Conservation (phyloP, 2,329 filamentous ascomycete species). For the Colletotrichum cereale region DNA sequence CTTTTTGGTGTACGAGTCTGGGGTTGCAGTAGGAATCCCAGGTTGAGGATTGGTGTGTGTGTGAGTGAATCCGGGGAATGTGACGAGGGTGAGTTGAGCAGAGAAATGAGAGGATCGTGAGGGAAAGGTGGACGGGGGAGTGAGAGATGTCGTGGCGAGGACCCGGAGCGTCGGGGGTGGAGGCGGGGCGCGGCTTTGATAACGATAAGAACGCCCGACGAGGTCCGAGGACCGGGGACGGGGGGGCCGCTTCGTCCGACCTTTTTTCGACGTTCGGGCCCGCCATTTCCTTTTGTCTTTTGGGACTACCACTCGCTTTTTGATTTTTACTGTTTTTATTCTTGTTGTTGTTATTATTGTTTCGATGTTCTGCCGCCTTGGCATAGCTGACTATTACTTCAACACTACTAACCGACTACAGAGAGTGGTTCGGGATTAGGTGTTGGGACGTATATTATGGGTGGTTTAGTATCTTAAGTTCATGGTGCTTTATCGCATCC, state of each 20-base stretch:
- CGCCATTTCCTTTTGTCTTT: not conserved
- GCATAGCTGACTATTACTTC: too few species aligned
- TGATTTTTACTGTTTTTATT: too few species aligned
- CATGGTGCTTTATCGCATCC: too few species aligned
- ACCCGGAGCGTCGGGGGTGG: not conserved
- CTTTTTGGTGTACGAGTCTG: not conserved
- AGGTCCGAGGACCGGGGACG: slow-evolving; percentile 9
- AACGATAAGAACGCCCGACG: slow-evolving; percentile 14
- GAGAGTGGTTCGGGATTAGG: too few species aligned
- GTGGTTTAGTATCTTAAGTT: too few species aligned
- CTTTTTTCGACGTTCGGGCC: not conserved
- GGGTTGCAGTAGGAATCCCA: not conserved
- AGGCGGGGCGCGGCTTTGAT: slow-evolving; percentile 2
- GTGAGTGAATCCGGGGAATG: not conserved
- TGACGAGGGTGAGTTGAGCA: not conserved
- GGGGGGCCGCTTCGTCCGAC: slow-evolving; percentile 4
- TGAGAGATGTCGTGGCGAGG: not conserved
- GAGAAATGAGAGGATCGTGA: not conserved
- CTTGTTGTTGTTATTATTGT: too few species aligned
- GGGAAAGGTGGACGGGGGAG: not conserved
- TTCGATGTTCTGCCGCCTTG: too few species aligned
- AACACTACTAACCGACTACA: too few species aligned
- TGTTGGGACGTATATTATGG: too few species aligned
- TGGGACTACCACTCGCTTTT: too few species aligned
- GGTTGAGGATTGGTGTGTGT: not conserved